phyloP scores from a whole-genome alignment of 1,284 basidiomycete genomes.

The Cryptococcus maquisensis region DNA sequence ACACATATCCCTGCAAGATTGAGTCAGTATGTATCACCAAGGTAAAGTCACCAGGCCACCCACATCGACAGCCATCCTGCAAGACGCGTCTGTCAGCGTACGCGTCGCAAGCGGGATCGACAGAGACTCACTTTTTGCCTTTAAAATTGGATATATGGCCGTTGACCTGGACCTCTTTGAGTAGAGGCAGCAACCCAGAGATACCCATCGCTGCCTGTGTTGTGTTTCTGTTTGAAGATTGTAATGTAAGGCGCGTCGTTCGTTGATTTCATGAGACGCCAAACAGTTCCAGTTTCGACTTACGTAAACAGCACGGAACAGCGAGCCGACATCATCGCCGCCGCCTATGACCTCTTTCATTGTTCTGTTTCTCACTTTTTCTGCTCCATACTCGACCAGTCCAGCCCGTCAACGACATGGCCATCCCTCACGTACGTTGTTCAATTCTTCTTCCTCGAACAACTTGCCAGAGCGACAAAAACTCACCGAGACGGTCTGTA shows the following conservation, averaged over 20 bases:
- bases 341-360: not conserved
- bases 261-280: not conserved
- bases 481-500: slow-evolving; percentile 6
- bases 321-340: not conserved
- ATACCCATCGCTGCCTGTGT: slow-evolving; percentile 68
- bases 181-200: slow-evolving; percentile 81
- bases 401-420: slow-evolving; percentile 20
- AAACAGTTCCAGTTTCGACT: not conserved
- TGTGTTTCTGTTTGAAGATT: not conserved
- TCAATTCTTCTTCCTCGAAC: not conserved
- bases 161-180: slow-evolving; percentile 81
- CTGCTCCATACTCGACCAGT: not conserved
- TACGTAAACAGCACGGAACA: not conserved
- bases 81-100: not conserved
- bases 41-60: not conserved
- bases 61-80: not conserved
- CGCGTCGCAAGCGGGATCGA: not conserved
- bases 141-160: slow-evolving; percentile 74
- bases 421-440: slow-evolving; percentile 24
- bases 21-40: too few species aligned
- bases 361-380: not conserved
- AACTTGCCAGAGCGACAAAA: too few species aligned
- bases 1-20: slow-evolving; percentile 74
- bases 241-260: not conserved
- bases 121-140: slow-evolving; percentile 60